Percentiles rank a stretch among this genome's conserved stretches.
phyloP scores from a whole-genome alignment of 257 asterid genomes.

The Lithospermum erythrorhizon region DNA sequence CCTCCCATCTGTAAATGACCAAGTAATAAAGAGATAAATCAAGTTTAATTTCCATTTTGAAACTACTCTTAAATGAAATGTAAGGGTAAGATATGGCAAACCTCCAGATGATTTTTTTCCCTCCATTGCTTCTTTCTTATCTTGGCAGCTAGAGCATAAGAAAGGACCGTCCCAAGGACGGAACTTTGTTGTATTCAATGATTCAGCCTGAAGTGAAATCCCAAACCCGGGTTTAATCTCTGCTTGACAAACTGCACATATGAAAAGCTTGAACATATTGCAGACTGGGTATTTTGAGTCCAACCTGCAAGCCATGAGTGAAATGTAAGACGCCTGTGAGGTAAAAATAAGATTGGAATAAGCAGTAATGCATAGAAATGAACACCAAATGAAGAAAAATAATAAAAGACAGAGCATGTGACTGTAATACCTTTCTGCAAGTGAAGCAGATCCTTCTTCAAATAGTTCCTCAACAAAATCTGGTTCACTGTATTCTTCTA shows the following conservation, averaged over 20 bases:
- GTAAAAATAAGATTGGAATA: slow-evolving; percentile 1
- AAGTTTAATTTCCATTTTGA: neutral
- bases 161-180: slow-evolving; percentile 84
- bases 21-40: slow-evolving; percentile 7
- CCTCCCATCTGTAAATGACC: slow-evolving; percentile 43
- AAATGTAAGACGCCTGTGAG: neutral
- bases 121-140: slow-evolving; percentile 79
- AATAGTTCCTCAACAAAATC: slow-evolving; percentile 62
- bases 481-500: slow-evolving; percentile 43
- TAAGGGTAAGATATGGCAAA: slow-evolving; percentile 9
- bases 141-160: slow-evolving; percentile 67
- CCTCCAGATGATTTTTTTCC: slow-evolving; percentile 62
- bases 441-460: slow-evolving; percentile 76
- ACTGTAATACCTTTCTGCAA: slow-evolving; percentile 45
- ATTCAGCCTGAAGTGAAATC: slow-evolving; percentile 46
- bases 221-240: slow-evolving; percentile 72
- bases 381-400: neutral
- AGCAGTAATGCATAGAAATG: neutral
- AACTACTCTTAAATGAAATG: neutral
- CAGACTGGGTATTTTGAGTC: slow-evolving; percentile 60
- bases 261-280: slow-evolving; percentile 66
- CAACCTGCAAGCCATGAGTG: slow-evolving; percentile 27
- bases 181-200: slow-evolving; percentile 29
- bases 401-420: neutral
- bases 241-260: slow-evolving; percentile 70